Evolutionary conservation across 176 grass and related monocot species (phyloP).

Genomic region (Avena atlantica): DNA sequence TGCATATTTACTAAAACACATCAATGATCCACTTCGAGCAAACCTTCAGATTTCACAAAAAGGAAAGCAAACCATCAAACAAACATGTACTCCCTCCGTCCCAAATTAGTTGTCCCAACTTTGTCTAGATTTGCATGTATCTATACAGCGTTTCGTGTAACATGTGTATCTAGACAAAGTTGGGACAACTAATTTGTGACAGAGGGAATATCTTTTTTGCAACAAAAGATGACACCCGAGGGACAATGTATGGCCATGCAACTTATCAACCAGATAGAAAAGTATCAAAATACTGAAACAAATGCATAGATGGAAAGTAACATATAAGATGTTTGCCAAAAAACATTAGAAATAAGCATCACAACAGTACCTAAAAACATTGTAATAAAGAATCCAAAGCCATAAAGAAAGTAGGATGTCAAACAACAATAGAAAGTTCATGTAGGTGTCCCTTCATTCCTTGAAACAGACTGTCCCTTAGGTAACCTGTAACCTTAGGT

Average conservation of each 20-base stretch:
- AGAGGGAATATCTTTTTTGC: background rate
- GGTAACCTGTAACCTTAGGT: background rate
- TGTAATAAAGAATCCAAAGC: conserved; percentile 25
- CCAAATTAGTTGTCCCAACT: too few relatives aligned
- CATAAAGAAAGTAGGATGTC: background rate
- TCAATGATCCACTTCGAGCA: conserved; percentile 33
- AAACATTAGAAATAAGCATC: background rate
- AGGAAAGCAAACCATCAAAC: conserved; percentile 4
- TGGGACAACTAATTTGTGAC: too few relatives aligned
- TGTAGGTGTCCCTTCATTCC: conserved; percentile 3
- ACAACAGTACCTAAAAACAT: conserved; percentile 5
- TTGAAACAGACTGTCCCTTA: conserved; percentile 2
- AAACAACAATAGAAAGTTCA: background rate
- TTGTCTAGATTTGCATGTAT: too few relatives aligned
- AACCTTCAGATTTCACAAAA: conserved; percentile 2
- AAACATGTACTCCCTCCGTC: background rate
- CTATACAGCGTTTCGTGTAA: too few relatives aligned
- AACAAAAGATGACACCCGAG: conserved; percentile 15
- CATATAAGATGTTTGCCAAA: conserved; percentile 20
- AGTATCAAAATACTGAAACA: background rate
- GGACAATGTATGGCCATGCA: background rate
- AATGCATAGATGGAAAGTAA: background rate
- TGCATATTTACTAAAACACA: conserved; percentile 9
- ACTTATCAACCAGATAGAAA: conserved; percentile 26
- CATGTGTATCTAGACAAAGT: too few relatives aligned